Evolutionary conservation across 768 basidiomycete species (phyloP), one percentile per base, ranked within the genome.

Genomic region (Erythrobasidium yunnanense): DNA sequence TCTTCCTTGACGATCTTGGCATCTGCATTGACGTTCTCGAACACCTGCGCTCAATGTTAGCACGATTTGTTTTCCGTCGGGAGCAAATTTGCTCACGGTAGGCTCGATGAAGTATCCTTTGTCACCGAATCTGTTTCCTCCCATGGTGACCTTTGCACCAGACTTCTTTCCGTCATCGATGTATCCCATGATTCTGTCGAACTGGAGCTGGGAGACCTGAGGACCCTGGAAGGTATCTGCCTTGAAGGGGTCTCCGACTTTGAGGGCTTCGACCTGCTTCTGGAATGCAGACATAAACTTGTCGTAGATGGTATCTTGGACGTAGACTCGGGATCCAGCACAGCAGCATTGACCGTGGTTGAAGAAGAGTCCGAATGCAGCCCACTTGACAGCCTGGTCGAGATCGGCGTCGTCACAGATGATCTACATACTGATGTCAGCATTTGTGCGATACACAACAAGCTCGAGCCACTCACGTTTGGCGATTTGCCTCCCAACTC

Each of bases 311-410:
- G 78, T 77, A 66, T 81, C 83, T 47, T 69, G 68, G 3, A 91
- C 87, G 72, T 81, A 89, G 72, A 90, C 83, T 68, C 90, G 83
- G 22, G 87, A 86, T 8, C 88, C 86, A 11, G 87, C 87, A 70
- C 67, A 68, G 67, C 68, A 69, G 52, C 51, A 55, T 32, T 69
- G 47, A 27, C 55, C 62, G 62, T 56, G 63, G 53, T 84, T 86
- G 74, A 72, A 88, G 86, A 83, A 89, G 68, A 88, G 83, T 25
- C 87, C 87, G 71, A 81, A 79, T 0, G 81, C 76, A 2, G 85
- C 79, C 73, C 73, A 74, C 25, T 56, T 58, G 5, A 66, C 71
- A 38, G 73, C 73, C 55, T 72, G 69, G 17, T 74, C 73, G 49
- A 74, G 30, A 53, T 74, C 70, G 35, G 73, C 73, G 30, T 72